Base-by-base conservation (phyloP, 2,329 filamentous ascomycete species). In the Hymenoscyphus occultus region DNA sequence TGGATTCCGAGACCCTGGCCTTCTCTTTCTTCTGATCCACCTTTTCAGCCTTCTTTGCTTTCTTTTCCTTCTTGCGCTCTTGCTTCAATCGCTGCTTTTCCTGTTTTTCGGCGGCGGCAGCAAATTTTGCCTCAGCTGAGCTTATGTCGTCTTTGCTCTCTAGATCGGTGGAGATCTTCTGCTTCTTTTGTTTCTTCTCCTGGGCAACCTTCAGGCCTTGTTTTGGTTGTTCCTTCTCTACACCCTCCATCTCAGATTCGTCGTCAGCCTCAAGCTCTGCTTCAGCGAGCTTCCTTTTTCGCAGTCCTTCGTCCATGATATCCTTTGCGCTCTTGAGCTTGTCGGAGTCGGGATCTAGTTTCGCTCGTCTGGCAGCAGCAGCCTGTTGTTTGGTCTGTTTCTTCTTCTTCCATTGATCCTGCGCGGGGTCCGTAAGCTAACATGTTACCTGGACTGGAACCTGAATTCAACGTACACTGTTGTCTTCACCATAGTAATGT, bases 351-450 rank as follows among this genome's bases (percentile, higher is more conserved):
- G 95, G 93, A 74, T 98, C 92, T 51, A 98, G 84, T 80, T 97
- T 98, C 66, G 90, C 92, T 75, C 89, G 86, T 80, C 93, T 93
- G 64, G 92, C 91, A 71, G 90, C 88, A 68, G 87, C 86, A 66
- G 91, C 91, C 78, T 97, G 86, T 77, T 92, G 90, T 77, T 96
- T 97, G 60, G 92, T 94, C 80, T 98, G 93, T 82, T 98, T 98
- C 80, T 95, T 96, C 75, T 90, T 90, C 77, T 89, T 88, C 92
- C 93, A 96, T 88, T 97, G 92, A 73, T 95, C 90, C 92, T 96
- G 74, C 68, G 60, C 62, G 57, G 39, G 40, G 32, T 60, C 65
- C 60, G 68, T 70, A 64, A 72, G 67, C 64, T 64, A 51, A 56
- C 62, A 54, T 28, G 35, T 51, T 35, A 45, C 39, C 39, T 16